Percentiles rank a stretch among this genome's conserved stretches.
phyloP scores from a whole-genome alignment of 345 rosid genomes.

The Pistacia vera region DNA sequence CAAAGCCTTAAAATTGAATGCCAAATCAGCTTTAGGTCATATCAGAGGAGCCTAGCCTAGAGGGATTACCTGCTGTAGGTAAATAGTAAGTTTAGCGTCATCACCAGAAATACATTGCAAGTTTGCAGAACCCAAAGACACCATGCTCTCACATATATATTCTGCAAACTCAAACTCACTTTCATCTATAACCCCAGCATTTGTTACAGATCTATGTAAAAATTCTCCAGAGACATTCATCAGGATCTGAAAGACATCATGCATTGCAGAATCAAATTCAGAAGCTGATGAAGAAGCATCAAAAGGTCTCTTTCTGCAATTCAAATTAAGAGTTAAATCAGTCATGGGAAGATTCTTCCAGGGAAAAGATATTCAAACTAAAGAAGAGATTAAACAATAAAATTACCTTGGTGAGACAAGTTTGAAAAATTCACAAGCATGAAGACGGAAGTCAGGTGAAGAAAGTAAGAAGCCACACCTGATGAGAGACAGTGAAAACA shows the following conservation, averaged over 20 bases:
- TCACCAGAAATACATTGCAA: slow-evolving; percentile 74
- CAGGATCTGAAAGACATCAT: slow-evolving; percentile 69
- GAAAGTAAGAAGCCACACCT: slow-evolving; percentile 87
- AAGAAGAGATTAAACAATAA: slow-evolving; percentile 1
- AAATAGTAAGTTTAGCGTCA: slow-evolving; percentile 46
- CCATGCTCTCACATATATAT: slow-evolving; percentile 88
- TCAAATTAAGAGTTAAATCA: slow-evolving; percentile 19
- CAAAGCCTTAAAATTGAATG: slow-evolving; percentile 7
- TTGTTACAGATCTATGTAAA: slow-evolving; percentile 59
- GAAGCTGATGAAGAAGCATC: slow-evolving; percentile 54
- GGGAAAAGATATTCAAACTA: slow-evolving; percentile 12
- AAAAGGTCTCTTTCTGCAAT: slow-evolving; percentile 76
- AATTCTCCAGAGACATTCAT: slow-evolving; percentile 77
- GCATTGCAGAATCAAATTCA: slow-evolving; percentile 81
- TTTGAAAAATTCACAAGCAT: slow-evolving; percentile 94
- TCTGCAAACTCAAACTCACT: slow-evolving; percentile 82
- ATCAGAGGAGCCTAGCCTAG: neutral
- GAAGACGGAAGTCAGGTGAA: slow-evolving; percentile 84
- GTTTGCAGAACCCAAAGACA: slow-evolving; percentile 77
- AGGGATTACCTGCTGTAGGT: slow-evolving; percentile 73
- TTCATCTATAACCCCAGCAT: slow-evolving; percentile 57
- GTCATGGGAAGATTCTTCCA: slow-evolving; percentile 15
- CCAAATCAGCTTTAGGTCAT: neutral
- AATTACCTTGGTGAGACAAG: slow-evolving; percentile 79
- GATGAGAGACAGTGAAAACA: slow-evolving; percentile 17